Evolutionary conservation across 108 stramenopile species (phyloP).

Genomic region (Cyclotella distinguenda): DNA sequence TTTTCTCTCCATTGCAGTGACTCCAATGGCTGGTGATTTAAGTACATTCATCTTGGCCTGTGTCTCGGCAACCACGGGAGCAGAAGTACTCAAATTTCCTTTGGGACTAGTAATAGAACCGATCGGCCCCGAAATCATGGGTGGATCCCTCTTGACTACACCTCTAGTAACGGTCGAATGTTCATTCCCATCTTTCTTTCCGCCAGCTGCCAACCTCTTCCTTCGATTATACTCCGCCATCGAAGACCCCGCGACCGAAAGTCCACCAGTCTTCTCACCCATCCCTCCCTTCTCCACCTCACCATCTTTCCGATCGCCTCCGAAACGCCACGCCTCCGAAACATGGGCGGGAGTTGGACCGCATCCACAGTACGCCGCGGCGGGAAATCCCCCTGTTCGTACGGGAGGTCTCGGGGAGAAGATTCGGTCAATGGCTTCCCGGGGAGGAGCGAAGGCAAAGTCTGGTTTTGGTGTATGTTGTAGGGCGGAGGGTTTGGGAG

Average conservation of each 20-base stretch:
- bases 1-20: not conserved
- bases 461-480: not conserved
- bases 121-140: not conserved
- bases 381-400: conserved; percentile 20
- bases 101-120: not conserved
- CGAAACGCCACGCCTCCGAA: not conserved
- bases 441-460: not conserved
- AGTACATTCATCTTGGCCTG: no score
- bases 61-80: not conserved
- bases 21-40: no score
- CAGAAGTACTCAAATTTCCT: not conserved
- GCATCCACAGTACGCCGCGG: conserved; percentile 38
- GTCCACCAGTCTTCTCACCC: no score
- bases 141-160: not conserved
- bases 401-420: conserved; percentile 14
- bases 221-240: no score
- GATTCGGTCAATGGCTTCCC: not conserved
- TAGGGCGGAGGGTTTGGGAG: not conserved
- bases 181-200: not conserved
- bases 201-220: no score
- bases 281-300: no score
- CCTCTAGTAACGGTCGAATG: no score
- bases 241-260: no score
- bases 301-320: not conserved
- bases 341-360: conserved; percentile 28